Evolutionary conservation across 2,329 filamentous ascomycete genomes (phyloP), one percentile per base, ranked within the genome.

Genomic region (Sporothrix brunneoviolacea): DNA sequence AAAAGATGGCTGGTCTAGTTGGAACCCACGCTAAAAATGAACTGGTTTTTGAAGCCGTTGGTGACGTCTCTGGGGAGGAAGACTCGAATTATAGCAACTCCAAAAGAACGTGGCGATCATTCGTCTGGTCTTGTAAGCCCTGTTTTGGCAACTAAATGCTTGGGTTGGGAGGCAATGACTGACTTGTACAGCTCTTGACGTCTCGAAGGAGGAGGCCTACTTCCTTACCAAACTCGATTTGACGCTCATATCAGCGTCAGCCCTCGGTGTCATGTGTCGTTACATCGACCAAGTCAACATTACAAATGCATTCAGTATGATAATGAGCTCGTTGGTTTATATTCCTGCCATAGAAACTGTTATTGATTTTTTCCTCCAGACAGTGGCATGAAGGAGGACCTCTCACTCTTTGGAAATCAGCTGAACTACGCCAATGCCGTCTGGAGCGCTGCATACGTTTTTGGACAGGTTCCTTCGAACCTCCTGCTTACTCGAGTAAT

Each of bases 401-500:
- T 65, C 4, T 32, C 44, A 1, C 57, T 64, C 3, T 64, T 62
- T 24, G 62, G 63, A 12, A 63, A 61, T 38, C 57, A 65, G 37
- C 60, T 65, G 40, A 65, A 65, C 52, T 64, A 63, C 39, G 59
- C 59, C 61, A 79, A 74, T 55, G 76, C 74, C 4, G 68, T 71
- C 36, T 65, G 62, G 61, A 62, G 58, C 35, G 60, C 59, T 3
- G 62, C 60, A 15, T 64, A 65, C 35, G 59, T 64, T 4, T 55
- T 63, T 38, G 63, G 61, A 1, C 61, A 65, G 45, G 54, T 64
- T 12, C 63, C 63, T 8, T 77, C 74, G 37, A 82, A 82, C 57
- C 63, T 84, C 10, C 60, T 61, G 2, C 60, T 60, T 10, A 60
- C 60, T 3, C 54, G 59, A n/a, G n/a, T n/a, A n/a, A n/a, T n/a